Conservation (phyloP, 2,329 filamentous ascomycete species). For the Cryoendolithus antarcticus region DNA sequence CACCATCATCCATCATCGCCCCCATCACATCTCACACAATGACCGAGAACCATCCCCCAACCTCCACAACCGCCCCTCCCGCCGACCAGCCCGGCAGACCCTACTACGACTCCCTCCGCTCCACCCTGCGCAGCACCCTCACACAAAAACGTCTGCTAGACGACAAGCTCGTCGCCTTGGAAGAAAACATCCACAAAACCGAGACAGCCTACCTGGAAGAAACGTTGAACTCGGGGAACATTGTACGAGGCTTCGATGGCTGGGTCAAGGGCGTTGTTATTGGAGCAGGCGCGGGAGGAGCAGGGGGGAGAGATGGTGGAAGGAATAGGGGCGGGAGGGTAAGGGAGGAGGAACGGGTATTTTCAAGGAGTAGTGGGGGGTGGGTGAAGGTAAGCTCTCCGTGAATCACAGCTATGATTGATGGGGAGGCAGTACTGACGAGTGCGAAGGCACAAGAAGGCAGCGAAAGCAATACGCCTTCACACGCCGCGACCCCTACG, state of each 20-base stretch:
- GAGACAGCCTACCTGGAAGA: conserved; percentile 86
- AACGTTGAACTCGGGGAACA: conserved; percentile 74
- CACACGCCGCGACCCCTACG: conserved; percentile 36
- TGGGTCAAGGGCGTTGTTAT: conserved; percentile 76
- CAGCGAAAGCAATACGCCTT: conserved; percentile 26
- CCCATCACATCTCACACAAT: conserved; percentile 19
- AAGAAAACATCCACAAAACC: conserved; percentile 72
- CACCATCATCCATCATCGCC: no score
- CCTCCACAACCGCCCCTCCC: conserved; percentile 7
- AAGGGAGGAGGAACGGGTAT: conserved; percentile 61
- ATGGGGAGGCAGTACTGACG: no score
- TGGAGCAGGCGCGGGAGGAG: conserved; percentile 34
- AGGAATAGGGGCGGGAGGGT: conserved; percentile 46
- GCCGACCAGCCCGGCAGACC: conserved; percentile 36
- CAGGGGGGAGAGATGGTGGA: conserved; percentile 23
- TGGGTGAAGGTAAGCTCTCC: conserved; percentile 25
- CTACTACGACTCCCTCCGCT: conserved; percentile 62
- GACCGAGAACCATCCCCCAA: conserved; percentile 35
- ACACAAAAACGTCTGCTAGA: conserved; percentile 55
- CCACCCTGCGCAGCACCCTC: conserved; percentile 54
- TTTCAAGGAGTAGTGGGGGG: conserved; percentile 31
- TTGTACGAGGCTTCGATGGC: conserved; percentile 94
- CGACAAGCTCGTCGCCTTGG: conserved; percentile 37
- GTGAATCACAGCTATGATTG: no score
- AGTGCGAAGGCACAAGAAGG: conserved; percentile 19